A percentile compares a stretch with the other conserved stretches of the same genome.
Evolutionary conservation across 805 yeast genomes (phyloP).

Genomic region (Saturnispora sanitii): DNA sequence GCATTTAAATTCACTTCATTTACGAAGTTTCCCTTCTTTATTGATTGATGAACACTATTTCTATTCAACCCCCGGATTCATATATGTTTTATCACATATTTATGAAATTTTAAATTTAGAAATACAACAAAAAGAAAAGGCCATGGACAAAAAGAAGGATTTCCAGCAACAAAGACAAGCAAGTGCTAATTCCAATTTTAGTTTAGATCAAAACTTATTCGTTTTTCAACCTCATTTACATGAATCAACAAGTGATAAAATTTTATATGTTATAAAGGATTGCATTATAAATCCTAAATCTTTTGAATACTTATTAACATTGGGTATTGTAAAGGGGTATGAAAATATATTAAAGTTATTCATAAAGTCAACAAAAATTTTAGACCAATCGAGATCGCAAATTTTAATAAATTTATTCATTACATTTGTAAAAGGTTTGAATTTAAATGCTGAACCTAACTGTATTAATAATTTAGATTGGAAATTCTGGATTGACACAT

Average conservation of each 20-base stretch:
- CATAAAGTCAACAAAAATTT: conserved; percentile 17
- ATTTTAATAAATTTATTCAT: conserved; percentile 18
- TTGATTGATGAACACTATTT: conserved; percentile 13
- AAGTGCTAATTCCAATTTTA: background rate
- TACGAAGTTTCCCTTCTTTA: conserved; percentile 12
- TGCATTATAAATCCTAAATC: conserved; percentile 23
- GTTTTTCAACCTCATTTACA: conserved; percentile 9
- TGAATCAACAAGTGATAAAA: conserved; percentile 23
- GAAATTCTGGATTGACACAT: conserved; percentile 66
- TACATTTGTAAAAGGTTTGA: conserved; percentile 19
- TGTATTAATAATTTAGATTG: conserved; percentile 40
- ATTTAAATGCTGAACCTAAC: conserved; percentile 7
- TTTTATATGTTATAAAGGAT: conserved; percentile 30
- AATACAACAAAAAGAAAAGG: conserved; percentile 8
- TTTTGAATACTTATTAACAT: conserved; percentile 20
- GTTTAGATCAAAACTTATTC: background rate
- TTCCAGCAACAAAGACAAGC: conserved; percentile 1
- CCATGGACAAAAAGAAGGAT: background rate
- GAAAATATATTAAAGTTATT: conserved; percentile 20
- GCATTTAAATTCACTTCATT: conserved; percentile 21
- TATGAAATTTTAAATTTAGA: conserved; percentile 30
- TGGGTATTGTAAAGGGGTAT: conserved; percentile 17
- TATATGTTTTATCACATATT: conserved; percentile 36
- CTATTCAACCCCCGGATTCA: conserved; percentile 35
- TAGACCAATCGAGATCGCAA: conserved; percentile 20